A percentile compares a stretch with the other conserved stretches of the same genome.
phyloP scores from a whole-genome alignment of 768 basidiomycete genomes.

The Neoboletus subvelutipes region DNA sequence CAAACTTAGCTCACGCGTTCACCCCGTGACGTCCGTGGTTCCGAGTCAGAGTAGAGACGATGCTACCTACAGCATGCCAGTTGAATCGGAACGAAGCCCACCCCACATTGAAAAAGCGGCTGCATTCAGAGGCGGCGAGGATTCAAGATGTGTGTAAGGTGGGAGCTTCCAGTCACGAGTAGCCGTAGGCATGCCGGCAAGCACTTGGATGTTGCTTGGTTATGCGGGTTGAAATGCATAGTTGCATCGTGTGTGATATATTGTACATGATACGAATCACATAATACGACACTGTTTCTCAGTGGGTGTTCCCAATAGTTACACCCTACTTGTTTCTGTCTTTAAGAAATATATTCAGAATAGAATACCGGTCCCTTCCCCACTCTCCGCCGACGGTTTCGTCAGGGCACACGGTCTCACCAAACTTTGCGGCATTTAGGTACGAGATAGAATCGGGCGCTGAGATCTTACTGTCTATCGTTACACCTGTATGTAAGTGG shows the following conservation, averaged over 20 bases:
- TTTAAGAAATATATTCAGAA: too few species aligned
- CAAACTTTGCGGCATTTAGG: too few species aligned
- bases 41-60: not conserved
- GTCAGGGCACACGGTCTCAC: too few species aligned
- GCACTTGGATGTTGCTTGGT: not conserved
- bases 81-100: not conserved
- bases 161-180: too few species aligned
- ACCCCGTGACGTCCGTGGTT: not conserved
- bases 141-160: not conserved
- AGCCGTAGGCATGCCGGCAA: not conserved
- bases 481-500: not conserved
- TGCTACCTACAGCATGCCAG: not conserved
- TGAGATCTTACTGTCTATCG: not conserved
- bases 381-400: too few species aligned
- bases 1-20: conserved; percentile 3
- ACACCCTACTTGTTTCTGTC: not conserved
- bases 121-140: not conserved
- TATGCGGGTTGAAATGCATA: not conserved
- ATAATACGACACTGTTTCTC: not conserved
- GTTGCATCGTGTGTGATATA: not conserved
- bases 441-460: not conserved
- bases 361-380: too few species aligned
- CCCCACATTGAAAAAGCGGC: not conserved
- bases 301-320: not conserved
- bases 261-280: not conserved